Conservation (phyloP, 139 green algal species). For the Volvox africanus region DNA sequence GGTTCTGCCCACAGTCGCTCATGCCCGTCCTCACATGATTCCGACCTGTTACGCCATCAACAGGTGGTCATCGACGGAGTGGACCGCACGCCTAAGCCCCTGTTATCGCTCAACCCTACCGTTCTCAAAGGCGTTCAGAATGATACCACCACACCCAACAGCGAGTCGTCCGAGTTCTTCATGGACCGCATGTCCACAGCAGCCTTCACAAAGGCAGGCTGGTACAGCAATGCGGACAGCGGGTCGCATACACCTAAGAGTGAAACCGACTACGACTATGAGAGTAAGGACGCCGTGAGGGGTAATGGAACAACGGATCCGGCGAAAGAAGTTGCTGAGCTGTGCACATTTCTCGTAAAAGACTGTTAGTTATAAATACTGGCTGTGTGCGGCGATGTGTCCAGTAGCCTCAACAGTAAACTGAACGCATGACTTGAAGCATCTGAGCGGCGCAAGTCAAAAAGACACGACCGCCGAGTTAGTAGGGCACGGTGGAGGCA, state of each 20-base stretch:
- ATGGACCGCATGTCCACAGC: constrained; percentile 67
- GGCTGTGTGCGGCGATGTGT: no score
- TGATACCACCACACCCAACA: constrained; percentile 51
- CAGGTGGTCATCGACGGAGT: constrained; percentile 56
- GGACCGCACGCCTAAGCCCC: constrained; percentile 79
- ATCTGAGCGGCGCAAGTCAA: no score
- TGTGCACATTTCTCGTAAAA: no score
- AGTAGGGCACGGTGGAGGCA: no score
- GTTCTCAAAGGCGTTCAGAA: constrained; percentile 38
- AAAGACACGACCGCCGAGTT: no score
- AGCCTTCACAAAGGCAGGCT: constrained; percentile 52
- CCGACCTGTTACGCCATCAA: no score
- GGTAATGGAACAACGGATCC: no score
- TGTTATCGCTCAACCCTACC: constrained; percentile 59
- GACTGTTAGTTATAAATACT: no score
- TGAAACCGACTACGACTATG: constrained; percentile 42
- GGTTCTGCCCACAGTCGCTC: no score
- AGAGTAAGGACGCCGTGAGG: constrained; percentile 9
- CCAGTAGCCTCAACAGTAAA: no score
- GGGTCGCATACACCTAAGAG: constrained; percentile 51
- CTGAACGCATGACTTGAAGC: no score
- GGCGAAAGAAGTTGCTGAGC: no score
- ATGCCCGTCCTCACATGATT: not conserved
- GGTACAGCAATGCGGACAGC: constrained; percentile 45
- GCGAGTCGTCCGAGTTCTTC: constrained; percentile 63